phyloP scores from a whole-genome alignment of 805 yeast species.

The Candida xiaguanensis region DNA sequence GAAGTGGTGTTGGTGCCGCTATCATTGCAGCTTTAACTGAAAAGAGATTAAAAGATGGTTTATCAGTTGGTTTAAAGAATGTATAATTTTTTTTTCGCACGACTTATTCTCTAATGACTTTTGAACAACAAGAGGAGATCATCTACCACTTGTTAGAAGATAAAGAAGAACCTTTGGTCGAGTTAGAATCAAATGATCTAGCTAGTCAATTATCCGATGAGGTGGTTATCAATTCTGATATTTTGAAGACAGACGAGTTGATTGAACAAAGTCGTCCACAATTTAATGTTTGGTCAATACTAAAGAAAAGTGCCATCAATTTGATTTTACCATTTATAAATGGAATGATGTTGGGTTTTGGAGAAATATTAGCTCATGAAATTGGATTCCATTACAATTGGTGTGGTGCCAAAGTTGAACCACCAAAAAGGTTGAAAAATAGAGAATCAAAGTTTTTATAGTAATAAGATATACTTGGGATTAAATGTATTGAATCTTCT shows the following conservation, averaged over 20 bases:
- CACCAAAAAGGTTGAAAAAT: slow-evolving; percentile 27
- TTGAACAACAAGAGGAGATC: neutral
- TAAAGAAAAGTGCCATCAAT: slow-evolving; percentile 63
- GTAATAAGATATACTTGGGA: too few relatives aligned
- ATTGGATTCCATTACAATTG: slow-evolving; percentile 77
- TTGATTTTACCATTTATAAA: slow-evolving; percentile 82
- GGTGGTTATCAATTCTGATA: slow-evolving; percentile 24
- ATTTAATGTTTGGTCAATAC: slow-evolving; percentile 34
- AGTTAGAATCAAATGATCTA: neutral
- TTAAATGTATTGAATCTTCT: too few relatives aligned
- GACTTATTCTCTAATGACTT: neutral
- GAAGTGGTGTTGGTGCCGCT: slow-evolving; percentile 98
- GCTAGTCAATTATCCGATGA: slow-evolving; percentile 20
- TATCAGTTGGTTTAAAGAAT: slow-evolving; percentile 52
- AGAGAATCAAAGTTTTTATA: slow-evolving; percentile 16
- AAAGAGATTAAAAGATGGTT: slow-evolving; percentile 67
- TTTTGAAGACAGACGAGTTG: slow-evolving; percentile 23
- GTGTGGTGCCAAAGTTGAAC: slow-evolving; percentile 63
- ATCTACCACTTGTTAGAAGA: slow-evolving; percentile 1
- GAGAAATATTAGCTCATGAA: slow-evolving; percentile 92
- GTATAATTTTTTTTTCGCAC: neutral
- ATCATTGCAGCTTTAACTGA: slow-evolving; percentile 93
- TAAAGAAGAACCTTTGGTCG: neutral
- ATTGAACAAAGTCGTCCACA: slow-evolving; percentile 17
- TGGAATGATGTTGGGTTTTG: slow-evolving; percentile 94